Evolutionary conservation across 228 moss, liverwort and hornwort species (phyloP).

Genomic region (Sphagnum magellanicum): DNA sequence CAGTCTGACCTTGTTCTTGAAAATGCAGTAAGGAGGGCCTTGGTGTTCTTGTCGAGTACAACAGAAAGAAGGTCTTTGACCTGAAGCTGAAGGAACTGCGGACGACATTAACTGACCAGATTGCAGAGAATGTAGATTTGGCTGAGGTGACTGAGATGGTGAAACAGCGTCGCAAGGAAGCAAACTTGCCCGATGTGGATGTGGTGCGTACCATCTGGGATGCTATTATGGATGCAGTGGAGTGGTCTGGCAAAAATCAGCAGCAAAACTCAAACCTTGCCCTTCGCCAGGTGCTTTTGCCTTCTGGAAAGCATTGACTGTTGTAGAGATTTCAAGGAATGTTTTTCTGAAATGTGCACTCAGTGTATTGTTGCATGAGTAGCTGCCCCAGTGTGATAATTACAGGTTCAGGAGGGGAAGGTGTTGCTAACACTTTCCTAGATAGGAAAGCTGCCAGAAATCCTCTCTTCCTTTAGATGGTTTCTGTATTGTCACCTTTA

Average conservation of each 20-base stretch:
- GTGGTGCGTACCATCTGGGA: constrained; percentile 97
- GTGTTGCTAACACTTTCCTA: no score
- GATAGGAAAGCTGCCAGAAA: no score
- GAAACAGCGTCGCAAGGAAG: constrained; percentile 76
- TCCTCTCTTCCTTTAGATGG: no score
- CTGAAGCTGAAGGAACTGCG: constrained; percentile 91
- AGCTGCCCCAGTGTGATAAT: no score
- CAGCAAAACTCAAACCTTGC: constrained; percentile 95
- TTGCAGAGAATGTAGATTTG: constrained; percentile 78
- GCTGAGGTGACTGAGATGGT: constrained; percentile 87
- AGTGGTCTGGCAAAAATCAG: constrained; percentile 98
- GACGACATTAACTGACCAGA: constrained; percentile 69
- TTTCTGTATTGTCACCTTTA: no score
- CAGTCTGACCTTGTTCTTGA: not conserved
- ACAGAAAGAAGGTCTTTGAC: constrained; percentile 97
- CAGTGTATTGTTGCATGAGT: no score
- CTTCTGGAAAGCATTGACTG: not conserved
- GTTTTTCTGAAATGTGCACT: not conserved
- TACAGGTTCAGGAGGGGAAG: no score
- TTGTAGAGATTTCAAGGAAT: not conserved
- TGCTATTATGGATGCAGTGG: constrained; percentile 94
- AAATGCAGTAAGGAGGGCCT: constrained; percentile 82
- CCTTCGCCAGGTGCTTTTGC: constrained; percentile 57
- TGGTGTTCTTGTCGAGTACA: constrained; percentile 89
- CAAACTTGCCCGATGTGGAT: constrained; percentile 80